Evolutionary conservation across 2,329 filamentous ascomycete genomes (phyloP).

Genomic region (Fonsecaea erecta): DNA sequence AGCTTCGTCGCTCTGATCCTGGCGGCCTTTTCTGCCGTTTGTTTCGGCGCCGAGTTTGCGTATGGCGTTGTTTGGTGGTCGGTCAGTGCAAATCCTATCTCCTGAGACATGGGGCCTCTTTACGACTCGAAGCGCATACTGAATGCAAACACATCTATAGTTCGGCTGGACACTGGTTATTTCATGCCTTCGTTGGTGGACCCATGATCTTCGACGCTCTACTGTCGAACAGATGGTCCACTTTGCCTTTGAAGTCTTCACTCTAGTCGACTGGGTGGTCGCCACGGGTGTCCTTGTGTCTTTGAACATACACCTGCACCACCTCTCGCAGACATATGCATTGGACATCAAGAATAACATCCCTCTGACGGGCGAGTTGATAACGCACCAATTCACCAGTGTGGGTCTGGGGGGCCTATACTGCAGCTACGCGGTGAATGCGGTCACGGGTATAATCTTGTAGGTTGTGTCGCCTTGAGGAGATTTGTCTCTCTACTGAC

Average conservation of each 20-base stretch:
- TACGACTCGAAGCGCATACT: not conserved
- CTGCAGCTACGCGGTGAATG: conserved; percentile 15
- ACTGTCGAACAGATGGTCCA: conserved; percentile 8
- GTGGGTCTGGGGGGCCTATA: conserved; percentile 13
- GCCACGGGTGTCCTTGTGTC: conserved; percentile 8
- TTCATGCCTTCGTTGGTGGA: conserved; percentile 10
- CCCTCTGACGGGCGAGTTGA: conserved; percentile 10
- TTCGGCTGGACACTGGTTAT: conserved; percentile 9
- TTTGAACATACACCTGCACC: conserved; percentile 9
- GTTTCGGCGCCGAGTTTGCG: conserved; percentile 12
- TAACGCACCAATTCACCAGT: conserved; percentile 6
- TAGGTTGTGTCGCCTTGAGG: not conserved
- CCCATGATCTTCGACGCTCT: conserved; percentile 1
- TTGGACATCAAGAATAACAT: conserved; percentile 4
- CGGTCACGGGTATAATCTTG: conserved; percentile 12
- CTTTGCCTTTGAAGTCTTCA: conserved; percentile 7
- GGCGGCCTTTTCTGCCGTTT: conserved; percentile 13
- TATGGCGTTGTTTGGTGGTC: conserved; percentile 20
- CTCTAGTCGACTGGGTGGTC: conserved; percentile 7
- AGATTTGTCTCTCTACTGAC: conserved; percentile 1
- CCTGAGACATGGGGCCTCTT: not conserved
- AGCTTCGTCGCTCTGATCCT: conserved; percentile 13
- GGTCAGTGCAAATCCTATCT: conserved; percentile 5
- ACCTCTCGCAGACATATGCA: conserved; percentile 1
- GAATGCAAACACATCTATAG: conserved; percentile 1